Conservation (phyloP, 768 basidiomycete genomes). For the Mycena vitilis region DNA sequence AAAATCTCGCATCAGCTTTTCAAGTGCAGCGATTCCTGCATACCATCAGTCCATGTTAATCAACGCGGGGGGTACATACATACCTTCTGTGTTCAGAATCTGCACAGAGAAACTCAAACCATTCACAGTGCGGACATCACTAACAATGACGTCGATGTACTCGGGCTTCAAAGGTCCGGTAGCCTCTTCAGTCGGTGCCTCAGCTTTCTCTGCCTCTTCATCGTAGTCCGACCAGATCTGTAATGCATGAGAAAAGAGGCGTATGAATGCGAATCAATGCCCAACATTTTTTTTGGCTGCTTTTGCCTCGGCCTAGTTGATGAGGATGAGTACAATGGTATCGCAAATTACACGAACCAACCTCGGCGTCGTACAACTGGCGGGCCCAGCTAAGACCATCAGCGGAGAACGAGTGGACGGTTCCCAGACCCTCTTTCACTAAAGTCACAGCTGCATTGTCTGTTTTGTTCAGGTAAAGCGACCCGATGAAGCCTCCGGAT, state of each 20-base stretch:
- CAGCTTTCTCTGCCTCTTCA: conserved; percentile 72
- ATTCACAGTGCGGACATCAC: conserved; percentile 80
- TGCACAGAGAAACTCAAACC: conserved; percentile 94
- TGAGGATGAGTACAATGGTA: neutral
- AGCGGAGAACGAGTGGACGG: conserved; percentile 89
- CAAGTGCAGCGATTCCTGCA: conserved; percentile 89
- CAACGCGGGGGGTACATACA: conserved; percentile 28
- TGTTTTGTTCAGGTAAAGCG: conserved; percentile 85
- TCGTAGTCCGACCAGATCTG: conserved; percentile 93
- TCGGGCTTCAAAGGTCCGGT: conserved; percentile 77
- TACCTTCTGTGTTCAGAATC: conserved; percentile 90
- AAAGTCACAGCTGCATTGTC: conserved; percentile 91
- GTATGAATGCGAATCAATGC: conserved; percentile 18
- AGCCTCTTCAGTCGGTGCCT: conserved; percentile 57
- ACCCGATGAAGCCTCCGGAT: conserved; percentile 94
- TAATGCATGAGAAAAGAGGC: conserved; percentile 15
- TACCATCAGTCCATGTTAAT: conserved; percentile 12
- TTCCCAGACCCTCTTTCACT: conserved; percentile 87
- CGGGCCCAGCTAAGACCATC: conserved; percentile 83
- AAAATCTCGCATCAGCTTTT: conserved; percentile 95
- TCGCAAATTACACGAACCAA: conserved; percentile 40
- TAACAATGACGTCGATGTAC: conserved; percentile 93
- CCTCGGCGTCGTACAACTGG: conserved; percentile 89
- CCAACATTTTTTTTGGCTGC: conserved; percentile 79
- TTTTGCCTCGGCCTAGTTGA: conserved; percentile 82